These are phyloP conservation scores for Hypoxylon cercidicola DNA, from an alignment of 495 filamentous ascomycete species.

Conservation along the genomic window DNA sequence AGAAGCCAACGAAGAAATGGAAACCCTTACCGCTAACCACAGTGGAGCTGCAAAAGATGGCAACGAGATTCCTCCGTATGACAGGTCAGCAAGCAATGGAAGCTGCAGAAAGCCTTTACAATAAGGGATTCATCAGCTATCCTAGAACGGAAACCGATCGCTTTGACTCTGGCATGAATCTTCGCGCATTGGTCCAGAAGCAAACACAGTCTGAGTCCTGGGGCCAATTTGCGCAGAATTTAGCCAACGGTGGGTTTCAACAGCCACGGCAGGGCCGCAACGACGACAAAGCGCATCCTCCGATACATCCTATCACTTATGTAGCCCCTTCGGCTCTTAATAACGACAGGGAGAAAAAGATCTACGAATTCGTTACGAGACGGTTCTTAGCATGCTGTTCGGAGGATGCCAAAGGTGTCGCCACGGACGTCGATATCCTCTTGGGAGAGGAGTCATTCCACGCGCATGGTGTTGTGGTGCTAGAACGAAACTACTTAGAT, in stretches of 20 bases:
- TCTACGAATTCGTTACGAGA: constrained; percentile 95
- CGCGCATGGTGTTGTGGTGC: constrained; percentile 83
- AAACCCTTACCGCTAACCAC: constrained; percentile 93
- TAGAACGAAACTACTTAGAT: constrained; percentile 91
- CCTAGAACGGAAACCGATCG: constrained; percentile 97
- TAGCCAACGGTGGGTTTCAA: constrained; percentile 81
- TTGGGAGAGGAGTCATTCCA: constrained; percentile 88
- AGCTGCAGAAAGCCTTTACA: constrained; percentile 89
- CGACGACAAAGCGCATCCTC: constrained; percentile 96
- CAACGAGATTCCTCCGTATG: constrained; percentile 84
- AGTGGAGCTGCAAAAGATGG: constrained; percentile 98
- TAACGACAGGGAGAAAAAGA: constrained; percentile 72
- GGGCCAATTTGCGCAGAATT: constrained; percentile 83
- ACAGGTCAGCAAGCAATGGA: constrained; percentile 89
- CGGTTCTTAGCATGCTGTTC: constrained; percentile 97
- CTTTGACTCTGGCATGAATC: constrained; percentile 90
- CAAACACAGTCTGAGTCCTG: constrained; percentile 79
- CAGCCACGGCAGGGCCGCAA: constrained; percentile 83
- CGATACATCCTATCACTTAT: constrained; percentile 92
- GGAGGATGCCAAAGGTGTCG: constrained; percentile 86
- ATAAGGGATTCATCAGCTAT: constrained; percentile 95
- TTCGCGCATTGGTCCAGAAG: constrained; percentile 82
- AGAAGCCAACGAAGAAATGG: constrained; percentile 94
- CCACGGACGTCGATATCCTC: constrained; percentile 82
- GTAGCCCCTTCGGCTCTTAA: constrained; percentile 70